These are phyloP conservation scores for Paxillus rubicundulus DNA, from an alignment of 768 basidiomycete species.

Conservation along the genomic window DNA sequence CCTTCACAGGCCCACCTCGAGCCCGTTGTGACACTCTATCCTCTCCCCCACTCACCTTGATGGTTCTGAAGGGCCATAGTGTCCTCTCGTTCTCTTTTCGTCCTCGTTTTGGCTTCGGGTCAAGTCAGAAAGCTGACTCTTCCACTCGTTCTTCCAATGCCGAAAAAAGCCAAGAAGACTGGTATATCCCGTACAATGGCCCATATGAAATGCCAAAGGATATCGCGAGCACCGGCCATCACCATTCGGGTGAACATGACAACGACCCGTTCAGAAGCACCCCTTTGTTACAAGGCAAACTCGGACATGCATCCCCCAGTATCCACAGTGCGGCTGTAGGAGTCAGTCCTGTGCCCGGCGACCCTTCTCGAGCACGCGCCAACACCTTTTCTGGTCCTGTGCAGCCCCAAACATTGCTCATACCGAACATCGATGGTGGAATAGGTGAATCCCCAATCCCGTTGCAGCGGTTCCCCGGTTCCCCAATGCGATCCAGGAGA, in stretches of 20 bases:
- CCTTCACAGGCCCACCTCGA: background rate
- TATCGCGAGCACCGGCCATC: slow-evolving; percentile 18
- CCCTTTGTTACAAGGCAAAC: slow-evolving; percentile 29
- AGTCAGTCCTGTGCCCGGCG: background rate
- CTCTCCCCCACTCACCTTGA: slow-evolving; percentile 13
- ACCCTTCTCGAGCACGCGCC: slow-evolving; percentile 32
- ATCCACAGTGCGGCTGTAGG: background rate
- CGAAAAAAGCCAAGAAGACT: slow-evolving; percentile 41
- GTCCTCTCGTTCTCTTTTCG: slow-evolving; percentile 38
- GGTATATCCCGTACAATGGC: slow-evolving; percentile 66
- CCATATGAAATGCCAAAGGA: slow-evolving; percentile 48
- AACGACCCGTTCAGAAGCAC: slow-evolving; percentile 30
- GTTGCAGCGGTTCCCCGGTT: slow-evolving; percentile 15
- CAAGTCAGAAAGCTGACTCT: slow-evolving; percentile 16
- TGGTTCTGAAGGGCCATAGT: slow-evolving; percentile 35
- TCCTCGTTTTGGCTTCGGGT: slow-evolving; percentile 33
- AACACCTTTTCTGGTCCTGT: slow-evolving; percentile 24
- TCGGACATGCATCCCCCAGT: slow-evolving; percentile 15
- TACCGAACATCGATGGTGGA: slow-evolving; percentile 50
- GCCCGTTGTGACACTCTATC: slow-evolving; percentile 1
- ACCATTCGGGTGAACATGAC: slow-evolving; percentile 42
- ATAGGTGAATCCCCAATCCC: slow-evolving; percentile 62
- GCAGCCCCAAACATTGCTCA: slow-evolving; percentile 42
- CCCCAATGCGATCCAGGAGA: slow-evolving; percentile 35
- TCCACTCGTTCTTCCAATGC: slow-evolving; percentile 12